A percentile compares a stretch with the other conserved stretches of the same genome.
Conservation (phyloP, 441 rosid species). For the Gossypium gossypioides region DNA sequence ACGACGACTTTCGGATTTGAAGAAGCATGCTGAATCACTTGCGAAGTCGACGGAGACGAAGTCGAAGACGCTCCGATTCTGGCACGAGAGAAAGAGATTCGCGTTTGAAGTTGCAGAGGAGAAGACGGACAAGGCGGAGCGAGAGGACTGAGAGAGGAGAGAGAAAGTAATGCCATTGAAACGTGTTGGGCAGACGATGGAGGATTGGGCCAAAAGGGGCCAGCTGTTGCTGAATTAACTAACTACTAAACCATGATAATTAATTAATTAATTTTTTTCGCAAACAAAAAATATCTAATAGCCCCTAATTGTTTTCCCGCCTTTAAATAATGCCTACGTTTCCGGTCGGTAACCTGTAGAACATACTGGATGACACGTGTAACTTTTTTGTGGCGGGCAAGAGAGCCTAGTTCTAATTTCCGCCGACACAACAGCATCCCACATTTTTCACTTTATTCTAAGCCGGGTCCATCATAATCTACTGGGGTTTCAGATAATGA, state of each 20-base stretch:
- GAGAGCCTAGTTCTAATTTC: constrained; percentile 1
- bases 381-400: neutral
- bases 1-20: constrained; percentile 57
- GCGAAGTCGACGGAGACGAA: constrained; percentile 10
- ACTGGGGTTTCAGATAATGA: neutral
- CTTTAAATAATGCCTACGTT: neutral
- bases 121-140: constrained; percentile 4
- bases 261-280: neutral
- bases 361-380: constrained; percentile 19
- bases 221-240: constrained; percentile 21
- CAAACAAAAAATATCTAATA: neutral
- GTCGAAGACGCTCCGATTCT: constrained; percentile 18
- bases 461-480: neutral
- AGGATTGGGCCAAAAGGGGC: neutral
- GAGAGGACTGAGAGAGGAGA: neutral
- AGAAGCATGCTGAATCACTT: constrained; percentile 5
- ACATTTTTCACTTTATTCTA: neutral
- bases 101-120: constrained; percentile 19
- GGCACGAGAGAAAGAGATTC: constrained; percentile 5
- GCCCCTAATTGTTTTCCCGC: neutral
- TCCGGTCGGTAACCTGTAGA: constrained; percentile 11
- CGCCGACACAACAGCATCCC: constrained; percentile 1
- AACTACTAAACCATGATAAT: neutral
- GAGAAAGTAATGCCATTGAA: constrained; percentile 26
- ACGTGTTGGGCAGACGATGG: constrained; percentile 22